Conservation (phyloP, 345 rosid genomes). For the Sonneratia alba region DNA sequence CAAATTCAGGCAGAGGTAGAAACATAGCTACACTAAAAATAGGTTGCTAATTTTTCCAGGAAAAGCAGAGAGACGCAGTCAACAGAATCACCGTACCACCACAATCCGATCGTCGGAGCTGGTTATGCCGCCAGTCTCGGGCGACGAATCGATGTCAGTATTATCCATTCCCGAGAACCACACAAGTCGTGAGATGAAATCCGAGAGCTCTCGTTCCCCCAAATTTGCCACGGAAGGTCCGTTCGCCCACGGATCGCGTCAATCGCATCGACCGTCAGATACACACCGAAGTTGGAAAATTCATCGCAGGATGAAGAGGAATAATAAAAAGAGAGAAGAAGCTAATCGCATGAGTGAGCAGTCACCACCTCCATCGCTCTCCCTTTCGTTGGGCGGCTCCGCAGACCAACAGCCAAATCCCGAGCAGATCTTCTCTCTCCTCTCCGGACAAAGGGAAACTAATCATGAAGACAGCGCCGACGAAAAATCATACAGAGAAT, state of each 20-base stretch:
- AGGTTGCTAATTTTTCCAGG: not conserved
- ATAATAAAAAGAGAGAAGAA: not conserved
- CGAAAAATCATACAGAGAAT: too few relatives aligned
- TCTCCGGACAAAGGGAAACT: too few relatives aligned
- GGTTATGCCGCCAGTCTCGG: slow-evolving; percentile 20
- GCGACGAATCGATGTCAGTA: slow-evolving; percentile 57
- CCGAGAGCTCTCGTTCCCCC: slow-evolving; percentile 40
- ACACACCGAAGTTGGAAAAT: not conserved
- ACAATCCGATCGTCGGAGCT: slow-evolving; percentile 40
- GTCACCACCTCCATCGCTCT: not conserved
- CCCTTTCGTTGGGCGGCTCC: too few relatives aligned
- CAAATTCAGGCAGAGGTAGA: not conserved
- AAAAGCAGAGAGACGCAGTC: not conserved
- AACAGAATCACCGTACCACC: slow-evolving; percentile 23
- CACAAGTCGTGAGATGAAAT: slow-evolving; percentile 1
- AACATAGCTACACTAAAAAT: too few relatives aligned
- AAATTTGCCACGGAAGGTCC: slow-evolving; percentile 26
- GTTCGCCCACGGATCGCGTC: not conserved
- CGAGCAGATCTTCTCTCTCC: too few relatives aligned
- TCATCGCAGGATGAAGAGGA: not conserved
- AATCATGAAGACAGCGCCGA: too few relatives aligned
- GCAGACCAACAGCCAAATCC: too few relatives aligned
- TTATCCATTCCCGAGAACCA: slow-evolving; percentile 17
- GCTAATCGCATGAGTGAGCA: not conserved
- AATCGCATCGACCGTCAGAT: not conserved